A percentile compares a stretch with the other conserved stretches of the same genome.
These are phyloP conservation scores for Podaxis sp. DNA, from an alignment of 768 basidiomycete species.

Conservation along the genomic window DNA sequence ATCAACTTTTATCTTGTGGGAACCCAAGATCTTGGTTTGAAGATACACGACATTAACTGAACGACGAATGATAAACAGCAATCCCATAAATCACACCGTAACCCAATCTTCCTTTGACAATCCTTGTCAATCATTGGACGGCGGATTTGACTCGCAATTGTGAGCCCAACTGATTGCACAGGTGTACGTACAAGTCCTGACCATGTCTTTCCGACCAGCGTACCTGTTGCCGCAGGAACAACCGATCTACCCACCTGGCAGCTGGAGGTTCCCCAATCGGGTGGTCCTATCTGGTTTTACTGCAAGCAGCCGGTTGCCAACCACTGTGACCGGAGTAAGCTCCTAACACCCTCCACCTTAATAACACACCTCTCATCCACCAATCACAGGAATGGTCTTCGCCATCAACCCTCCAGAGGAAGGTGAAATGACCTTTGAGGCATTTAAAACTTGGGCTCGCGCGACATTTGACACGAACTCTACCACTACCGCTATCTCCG, in stretches of 20 bases:
- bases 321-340: conserved; percentile 47
- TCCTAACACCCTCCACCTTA: too few species aligned
- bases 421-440: conserved; percentile 34
- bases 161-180: conserved; percentile 22
- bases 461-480: conserved; percentile 21
- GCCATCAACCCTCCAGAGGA: conserved; percentile 57
- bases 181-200: neutral
- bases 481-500: conserved; percentile 18
- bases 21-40: conserved; percentile 18
- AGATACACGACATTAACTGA: neutral
- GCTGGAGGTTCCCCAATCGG: conserved; percentile 39
- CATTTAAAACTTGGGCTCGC: conserved; percentile 50
- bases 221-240: conserved; percentile 41
- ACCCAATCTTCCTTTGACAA: conserved; percentile 48
- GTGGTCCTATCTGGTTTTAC: conserved; percentile 54
- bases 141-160: conserved; percentile 38
- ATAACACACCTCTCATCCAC: neutral
- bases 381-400: conserved; percentile 60
- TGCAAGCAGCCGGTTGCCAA: conserved; percentile 44
- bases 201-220: conserved; percentile 17
- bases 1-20: conserved; percentile 51
- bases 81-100: conserved; percentile 49
- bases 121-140: conserved; percentile 28
- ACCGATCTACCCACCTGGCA: conserved; percentile 37
- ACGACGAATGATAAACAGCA: conserved; percentile 24